phyloP scores from a whole-genome alignment of 352 stramenopile species.

The Phytophthora sansomeana region DNA sequence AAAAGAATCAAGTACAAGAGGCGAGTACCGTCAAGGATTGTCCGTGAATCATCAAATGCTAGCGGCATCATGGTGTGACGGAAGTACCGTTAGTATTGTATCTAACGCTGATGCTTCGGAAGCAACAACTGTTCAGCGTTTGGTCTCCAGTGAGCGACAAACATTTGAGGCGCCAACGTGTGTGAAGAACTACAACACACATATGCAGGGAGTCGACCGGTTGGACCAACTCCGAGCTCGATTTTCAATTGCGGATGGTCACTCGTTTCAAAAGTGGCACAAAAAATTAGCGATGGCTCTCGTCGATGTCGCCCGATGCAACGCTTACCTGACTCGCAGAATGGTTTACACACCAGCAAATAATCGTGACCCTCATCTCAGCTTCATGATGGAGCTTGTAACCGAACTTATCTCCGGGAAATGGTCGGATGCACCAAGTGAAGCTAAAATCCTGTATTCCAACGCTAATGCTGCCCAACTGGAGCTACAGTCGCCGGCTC shows the following conservation, averaged over 20 bases:
- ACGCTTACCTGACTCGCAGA: slow-evolving; percentile 21
- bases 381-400: neutral
- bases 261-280: slow-evolving; percentile 1
- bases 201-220: slow-evolving; percentile 35
- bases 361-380: slow-evolving; percentile 1
- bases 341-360: slow-evolving; percentile 3
- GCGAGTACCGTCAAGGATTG: slow-evolving; percentile 23
- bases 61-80: slow-evolving; percentile 32
- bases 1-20: slow-evolving; percentile 18
- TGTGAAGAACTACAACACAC: slow-evolving; percentile 37
- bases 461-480: too few species aligned
- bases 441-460: neutral
- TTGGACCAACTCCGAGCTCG: neutral
- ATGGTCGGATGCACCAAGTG: slow-evolving; percentile 5
- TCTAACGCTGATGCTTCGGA: slow-evolving; percentile 31
- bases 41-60: slow-evolving; percentile 25
- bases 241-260: neutral
- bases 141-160: neutral
- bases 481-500: neutral
- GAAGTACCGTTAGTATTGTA: slow-evolving; percentile 30
- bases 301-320: neutral
- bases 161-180: slow-evolving; percentile 31
- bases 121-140: slow-evolving; percentile 1
- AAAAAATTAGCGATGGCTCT: slow-evolving; percentile 8
- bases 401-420: neutral